Conservation (phyloP, 2,329 filamentous ascomycete genomes). For the Pochonia chlamydosporia region DNA sequence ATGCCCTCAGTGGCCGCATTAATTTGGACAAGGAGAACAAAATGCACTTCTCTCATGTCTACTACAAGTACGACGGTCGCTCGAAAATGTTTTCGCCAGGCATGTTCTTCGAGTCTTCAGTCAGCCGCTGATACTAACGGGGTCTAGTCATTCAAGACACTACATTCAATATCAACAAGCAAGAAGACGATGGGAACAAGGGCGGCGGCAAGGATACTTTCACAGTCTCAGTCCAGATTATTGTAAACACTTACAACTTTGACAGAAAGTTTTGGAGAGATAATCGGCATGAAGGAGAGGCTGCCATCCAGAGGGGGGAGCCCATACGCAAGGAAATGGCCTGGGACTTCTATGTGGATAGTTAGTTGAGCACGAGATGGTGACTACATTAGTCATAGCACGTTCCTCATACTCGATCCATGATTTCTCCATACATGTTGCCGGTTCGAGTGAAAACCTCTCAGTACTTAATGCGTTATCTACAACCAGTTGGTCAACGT, state of each 20-base stretch:
- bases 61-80: background rate
- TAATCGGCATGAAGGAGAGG: background rate
- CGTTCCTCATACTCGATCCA: no score
- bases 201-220: background rate
- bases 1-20: background rate
- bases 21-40: background rate
- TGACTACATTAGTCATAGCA: no score
- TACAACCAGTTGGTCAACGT: no score
- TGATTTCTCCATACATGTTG: no score
- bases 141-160: background rate
- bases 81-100: background rate
- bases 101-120: background rate
- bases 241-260: background rate
- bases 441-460: no score
- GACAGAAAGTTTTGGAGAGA: constrained; percentile 1
- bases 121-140: no score
- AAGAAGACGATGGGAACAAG: no score
- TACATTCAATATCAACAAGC: background rate
- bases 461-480: no score
- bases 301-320: background rate
- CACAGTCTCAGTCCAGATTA: background rate
- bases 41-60: background rate
- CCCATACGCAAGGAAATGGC: constrained; percentile 4
- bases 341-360: background rate
- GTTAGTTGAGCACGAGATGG: no score